Base-by-base conservation (phyloP, 225 moss, liverwort and hornwort species). In the Antitrichia curtipendula region DNA sequence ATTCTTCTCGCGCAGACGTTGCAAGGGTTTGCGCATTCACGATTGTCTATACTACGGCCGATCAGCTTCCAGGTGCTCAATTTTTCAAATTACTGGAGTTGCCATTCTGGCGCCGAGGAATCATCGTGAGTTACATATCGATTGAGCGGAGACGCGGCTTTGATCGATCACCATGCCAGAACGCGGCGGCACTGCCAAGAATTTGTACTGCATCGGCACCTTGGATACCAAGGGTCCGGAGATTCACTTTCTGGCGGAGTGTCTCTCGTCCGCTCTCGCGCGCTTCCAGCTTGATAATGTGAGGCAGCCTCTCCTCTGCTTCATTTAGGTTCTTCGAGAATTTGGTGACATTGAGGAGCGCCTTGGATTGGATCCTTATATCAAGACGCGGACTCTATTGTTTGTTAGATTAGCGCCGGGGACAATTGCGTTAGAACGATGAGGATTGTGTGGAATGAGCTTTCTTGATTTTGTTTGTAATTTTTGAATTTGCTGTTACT, bases 161-260 rank as follows among this genome's bases (percentile, higher is more conserved):
- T 54, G 86, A 86, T 78, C 88, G 62, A 54, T 78, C 91, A 91
- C 53, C 73, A 94, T 94, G 94, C 92, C 91, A 65, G 94, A 94
- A 79, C 90, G 91, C 88, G 89, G 86, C 75, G 87, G 89, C 54
- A 40, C 74, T 29, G 41, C 76, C 38, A 92, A 94, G 91, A 91
- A 89, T 89, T 86, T 98, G 75, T 97, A 93, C 88, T 98, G 98
- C 90, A 95, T 98, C 78, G 98, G 97, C 49, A 97, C 98, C 36
- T 86, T 97, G 84, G 98, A 97, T n/a, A 98, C 98, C 21, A 98
- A 98, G 87, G 91, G 90, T 41, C 90, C 86, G 15, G 98, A 98
- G 90, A 82, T 96, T 88, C 92, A 90, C 70, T 97, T 95, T 62
- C 87, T 98, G 58, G 95, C 96, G 24, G 94, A 92, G 81, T 92